phyloP scores from a whole-genome alignment of 1,284 basidiomycete genomes.

The Trichosporon faecale region DNA sequence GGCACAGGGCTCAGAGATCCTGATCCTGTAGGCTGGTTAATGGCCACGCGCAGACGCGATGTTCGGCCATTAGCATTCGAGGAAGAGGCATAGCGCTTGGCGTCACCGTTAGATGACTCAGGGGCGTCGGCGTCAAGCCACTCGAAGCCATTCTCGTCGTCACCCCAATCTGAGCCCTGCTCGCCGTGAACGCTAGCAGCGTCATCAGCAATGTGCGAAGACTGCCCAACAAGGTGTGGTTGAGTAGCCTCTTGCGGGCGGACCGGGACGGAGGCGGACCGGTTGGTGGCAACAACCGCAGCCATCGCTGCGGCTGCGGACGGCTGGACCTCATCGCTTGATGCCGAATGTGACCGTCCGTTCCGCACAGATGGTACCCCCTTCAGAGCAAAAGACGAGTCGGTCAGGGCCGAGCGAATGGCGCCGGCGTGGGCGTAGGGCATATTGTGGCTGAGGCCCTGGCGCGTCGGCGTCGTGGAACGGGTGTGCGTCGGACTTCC shows the following conservation, averaged over 20 bases:
- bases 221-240: constrained; percentile 6
- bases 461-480: constrained; percentile 14
- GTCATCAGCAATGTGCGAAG: constrained; percentile 17
- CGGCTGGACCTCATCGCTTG: constrained; percentile 1
- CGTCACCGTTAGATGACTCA: constrained; percentile 35
- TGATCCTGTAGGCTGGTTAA: neutral
- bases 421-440: constrained; percentile 3
- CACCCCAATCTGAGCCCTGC: constrained; percentile 49
- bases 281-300: constrained; percentile 10
- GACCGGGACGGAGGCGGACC: constrained; percentile 1
- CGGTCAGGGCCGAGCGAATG: neutral
- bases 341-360: constrained; percentile 7
- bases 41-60: constrained; percentile 15
- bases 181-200: constrained; percentile 45
- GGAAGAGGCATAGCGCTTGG: neutral
- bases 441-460: neutral
- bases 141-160: constrained; percentile 46
- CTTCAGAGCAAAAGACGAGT: constrained; percentile 1
- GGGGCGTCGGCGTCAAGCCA: constrained; percentile 43
- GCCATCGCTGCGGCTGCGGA: constrained; percentile 6
- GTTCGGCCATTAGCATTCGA: constrained; percentile 8
- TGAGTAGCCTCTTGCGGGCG: neutral
- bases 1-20: constrained; percentile 6
- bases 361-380: neutral
- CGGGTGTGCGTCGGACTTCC: constrained; percentile 9